Conservation (phyloP, 2,329 filamentous ascomycete genomes). For the Metarhizium album region DNA sequence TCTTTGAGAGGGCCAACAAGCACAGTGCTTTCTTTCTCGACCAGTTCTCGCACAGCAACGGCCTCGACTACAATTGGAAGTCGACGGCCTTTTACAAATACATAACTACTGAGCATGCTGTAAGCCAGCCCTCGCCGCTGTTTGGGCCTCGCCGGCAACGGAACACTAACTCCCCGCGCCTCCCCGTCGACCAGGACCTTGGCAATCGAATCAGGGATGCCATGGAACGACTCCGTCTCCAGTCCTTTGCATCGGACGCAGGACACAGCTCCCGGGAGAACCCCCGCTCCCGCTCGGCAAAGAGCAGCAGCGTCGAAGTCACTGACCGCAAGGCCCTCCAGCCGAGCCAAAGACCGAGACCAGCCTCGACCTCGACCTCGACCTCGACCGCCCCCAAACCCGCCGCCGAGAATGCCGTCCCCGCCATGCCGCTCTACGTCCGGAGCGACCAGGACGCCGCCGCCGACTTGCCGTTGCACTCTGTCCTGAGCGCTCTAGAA, state of each 20-base stretch:
- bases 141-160: constrained; percentile 1
- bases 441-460: not conserved
- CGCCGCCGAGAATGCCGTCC: not conserved
- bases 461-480: constrained; percentile 14
- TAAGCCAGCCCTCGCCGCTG: constrained; percentile 17
- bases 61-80: constrained; percentile 27
- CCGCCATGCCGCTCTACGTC: constrained; percentile 1
- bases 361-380: no score
- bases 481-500: constrained; percentile 18
- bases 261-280: constrained; percentile 9
- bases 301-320: constrained; percentile 9
- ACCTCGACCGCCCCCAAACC: not conserved
- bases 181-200: constrained; percentile 13
- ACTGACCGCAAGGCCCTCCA: not conserved
- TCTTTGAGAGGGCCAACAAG: constrained; percentile 32
- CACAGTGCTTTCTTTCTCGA: constrained; percentile 41
- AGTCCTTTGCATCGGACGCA: constrained; percentile 10
- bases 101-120: constrained; percentile 30
- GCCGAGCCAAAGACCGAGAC: not conserved
- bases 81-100: constrained; percentile 38
- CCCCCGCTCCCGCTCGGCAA: constrained; percentile 3
- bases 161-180: not conserved
- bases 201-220: constrained; percentile 13
- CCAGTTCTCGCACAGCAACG: constrained; percentile 34
- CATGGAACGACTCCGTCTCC: constrained; percentile 12